Evolutionary conservation across 2,329 filamentous ascomycete species (phyloP).

Genomic region (Zymoseptoria passerinii): DNA sequence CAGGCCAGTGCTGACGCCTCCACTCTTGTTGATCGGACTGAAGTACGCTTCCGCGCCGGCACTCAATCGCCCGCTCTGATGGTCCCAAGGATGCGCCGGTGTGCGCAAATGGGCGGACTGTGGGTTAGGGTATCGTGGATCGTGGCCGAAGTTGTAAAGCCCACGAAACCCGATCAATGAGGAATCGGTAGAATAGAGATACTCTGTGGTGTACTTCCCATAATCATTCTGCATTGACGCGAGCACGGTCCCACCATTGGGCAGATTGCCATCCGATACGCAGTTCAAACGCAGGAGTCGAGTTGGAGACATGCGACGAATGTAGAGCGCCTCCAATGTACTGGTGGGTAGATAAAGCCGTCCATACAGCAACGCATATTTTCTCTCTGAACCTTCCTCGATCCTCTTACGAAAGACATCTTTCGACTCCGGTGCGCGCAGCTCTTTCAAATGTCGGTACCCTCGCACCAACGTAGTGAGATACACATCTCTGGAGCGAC

Average conservation of each 20-base stretch:
- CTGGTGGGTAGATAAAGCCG: constrained; percentile 76
- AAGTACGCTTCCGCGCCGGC: constrained; percentile 93
- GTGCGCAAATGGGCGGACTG: constrained; percentile 13
- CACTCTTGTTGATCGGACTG: constrained; percentile 85
- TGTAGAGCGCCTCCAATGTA: constrained; percentile 75
- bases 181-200: constrained; percentile 85
- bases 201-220: constrained; percentile 81
- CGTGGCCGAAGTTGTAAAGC: constrained; percentile 86
- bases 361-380: constrained; percentile 62
- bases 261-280: constrained; percentile 62
- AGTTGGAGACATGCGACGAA: constrained; percentile 67
- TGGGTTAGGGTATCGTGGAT: constrained; percentile 40
- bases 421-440: constrained; percentile 45
- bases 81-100: constrained; percentile 40
- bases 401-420: constrained; percentile 40
- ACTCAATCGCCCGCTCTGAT: constrained; percentile 73
- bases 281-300: constrained; percentile 73
- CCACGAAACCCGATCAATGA: constrained; percentile 79
- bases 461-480: constrained; percentile 71
- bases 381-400: constrained; percentile 43
- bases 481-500: constrained; percentile 65
- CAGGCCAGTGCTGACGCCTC: constrained; percentile 79
- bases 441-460: constrained; percentile 68
- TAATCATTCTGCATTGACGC: constrained; percentile 72
- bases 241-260: constrained; percentile 67